A percentile compares a stretch with the other conserved stretches of the same genome.
These are phyloP conservation scores for Colletotrichum liaoningense DNA, from an alignment of 2,329 filamentous ascomycete species.

Conservation along the genomic window DNA sequence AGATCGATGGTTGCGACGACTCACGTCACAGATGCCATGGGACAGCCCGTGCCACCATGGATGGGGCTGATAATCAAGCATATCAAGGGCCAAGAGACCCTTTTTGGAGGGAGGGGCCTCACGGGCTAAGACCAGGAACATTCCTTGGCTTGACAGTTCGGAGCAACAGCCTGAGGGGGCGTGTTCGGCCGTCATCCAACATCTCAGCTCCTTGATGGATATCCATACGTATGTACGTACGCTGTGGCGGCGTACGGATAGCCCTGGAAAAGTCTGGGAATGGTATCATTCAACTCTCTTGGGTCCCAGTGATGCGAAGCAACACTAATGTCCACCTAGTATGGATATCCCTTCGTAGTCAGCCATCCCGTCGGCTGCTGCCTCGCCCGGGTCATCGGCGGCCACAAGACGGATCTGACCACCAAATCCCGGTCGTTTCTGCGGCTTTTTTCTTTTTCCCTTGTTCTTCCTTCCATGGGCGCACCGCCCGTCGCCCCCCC, in stretches of 20 bases:
- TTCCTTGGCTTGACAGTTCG: conserved; percentile 19
- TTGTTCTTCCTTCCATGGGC: neutral
- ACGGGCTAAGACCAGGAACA: neutral
- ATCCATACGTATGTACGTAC: neutral
- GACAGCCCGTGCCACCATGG: conserved; percentile 27
- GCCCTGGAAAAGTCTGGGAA: neutral
- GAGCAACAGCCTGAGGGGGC: conserved; percentile 23
- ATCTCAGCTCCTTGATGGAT: neutral
- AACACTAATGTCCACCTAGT: neutral
- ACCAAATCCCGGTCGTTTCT: conserved; percentile 10
- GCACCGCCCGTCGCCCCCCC: conserved; percentile 1
- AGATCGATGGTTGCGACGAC: conserved; percentile 35
- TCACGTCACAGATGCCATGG: conserved; percentile 33
- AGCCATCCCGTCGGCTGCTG: neutral
- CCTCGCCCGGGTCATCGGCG: conserved; percentile 1
- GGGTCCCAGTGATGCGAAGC: neutral
- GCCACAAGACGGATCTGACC: conserved; percentile 18
- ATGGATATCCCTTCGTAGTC: neutral
- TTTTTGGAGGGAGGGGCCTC: neutral
- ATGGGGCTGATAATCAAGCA: conserved; percentile 19
- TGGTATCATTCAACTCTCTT: neutral
- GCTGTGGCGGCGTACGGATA: too few species aligned
- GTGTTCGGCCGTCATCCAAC: conserved; percentile 19
- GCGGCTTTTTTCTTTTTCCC: neutral
- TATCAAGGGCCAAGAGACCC: conserved; percentile 17